Evolutionary conservation across 148 eudicot genomes (phyloP), one percentile per base, ranked within the genome.

Genomic region (Spergularia marina): DNA sequence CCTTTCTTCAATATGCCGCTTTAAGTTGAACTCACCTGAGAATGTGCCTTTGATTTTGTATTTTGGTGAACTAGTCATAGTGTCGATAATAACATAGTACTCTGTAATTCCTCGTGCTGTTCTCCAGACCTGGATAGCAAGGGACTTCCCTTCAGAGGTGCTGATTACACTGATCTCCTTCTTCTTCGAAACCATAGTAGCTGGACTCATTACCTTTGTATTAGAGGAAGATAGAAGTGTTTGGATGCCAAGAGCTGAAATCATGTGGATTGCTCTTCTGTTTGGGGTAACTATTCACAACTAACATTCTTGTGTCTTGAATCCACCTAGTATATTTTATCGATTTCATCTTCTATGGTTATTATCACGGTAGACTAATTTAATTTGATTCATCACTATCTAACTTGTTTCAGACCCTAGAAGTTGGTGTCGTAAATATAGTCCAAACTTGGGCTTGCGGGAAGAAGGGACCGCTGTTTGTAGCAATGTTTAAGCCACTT

Each of bases 141-240:
- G 81, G 73, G 85, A 85, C 73, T 85, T 80, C 8, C 75, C 77
- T 7, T 78, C 84, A 6, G 85, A 80, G 70, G 57, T 85, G 55
- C 25, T 78, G 30, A 79, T 85, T 39, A 75, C 82, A 51, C n/a
- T 80, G 5, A 62, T 83, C 11, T 67, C 72, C 25, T 74, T 79
- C 73, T 54, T 77, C 70, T 82, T 80, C 39, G 71, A 73, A 65
- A 67, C 80, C 5, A 54, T 64, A 16, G 66, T 72, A 41, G 81
- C 83, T 7, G 84, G 65, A 7, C 13, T 69, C 6, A 60, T 82
- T 10, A 73, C 85, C 55, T 23, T 85, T 17, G n/a, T 85, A 53
- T 80, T 71, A 12, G 76, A 77, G 67, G 65, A 30, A 16, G 77
- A 77, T 41, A 82, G 61, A 18, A 77, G 76, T 70, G 76, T 53